These are phyloP conservation scores for Physaria fendleri DNA, from an alignment of 345 rosid genomes.

Conservation along the genomic window DNA sequence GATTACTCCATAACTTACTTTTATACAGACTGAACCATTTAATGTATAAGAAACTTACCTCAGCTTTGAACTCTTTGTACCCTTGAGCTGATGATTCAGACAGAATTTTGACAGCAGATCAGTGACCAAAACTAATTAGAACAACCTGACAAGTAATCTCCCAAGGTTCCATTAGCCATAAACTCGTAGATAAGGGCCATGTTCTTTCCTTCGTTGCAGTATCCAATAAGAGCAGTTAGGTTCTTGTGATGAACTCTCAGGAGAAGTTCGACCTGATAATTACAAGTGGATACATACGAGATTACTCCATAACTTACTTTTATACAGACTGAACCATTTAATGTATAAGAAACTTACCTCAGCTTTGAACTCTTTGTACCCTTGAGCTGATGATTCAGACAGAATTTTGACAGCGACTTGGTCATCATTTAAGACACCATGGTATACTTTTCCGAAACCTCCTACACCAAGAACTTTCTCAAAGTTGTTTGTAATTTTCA, in stretches of 20 bases:
- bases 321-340: not conserved
- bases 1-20: not conserved
- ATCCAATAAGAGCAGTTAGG: conserved; percentile 42
- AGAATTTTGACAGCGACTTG: conserved; percentile 51
- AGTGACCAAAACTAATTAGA: not conserved
- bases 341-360: conserved; percentile 28
- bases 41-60: conserved; percentile 21
- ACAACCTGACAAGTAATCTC: conserved; percentile 38
- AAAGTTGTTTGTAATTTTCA: conserved; percentile 36
- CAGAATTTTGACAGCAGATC: conserved; percentile 45
- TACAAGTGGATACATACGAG: not conserved
- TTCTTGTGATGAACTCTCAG: conserved; percentile 49
- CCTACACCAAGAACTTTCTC: conserved; percentile 38
- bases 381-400: conserved; percentile 35
- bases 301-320: not conserved
- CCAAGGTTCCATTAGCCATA: conserved; percentile 46
- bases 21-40: not conserved
- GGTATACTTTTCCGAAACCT: conserved; percentile 46
- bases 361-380: conserved; percentile 37
- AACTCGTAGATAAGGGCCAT: conserved; percentile 43
- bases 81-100: conserved; percentile 39
- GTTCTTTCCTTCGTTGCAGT: conserved; percentile 35
- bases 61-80: conserved; percentile 37
- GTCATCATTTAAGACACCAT: conserved; percentile 29
- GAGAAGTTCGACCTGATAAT: conserved; percentile 37